phyloP scores from a whole-genome alignment of 768 basidiomycete genomes.

The Stropharia rugosoannulata region DNA sequence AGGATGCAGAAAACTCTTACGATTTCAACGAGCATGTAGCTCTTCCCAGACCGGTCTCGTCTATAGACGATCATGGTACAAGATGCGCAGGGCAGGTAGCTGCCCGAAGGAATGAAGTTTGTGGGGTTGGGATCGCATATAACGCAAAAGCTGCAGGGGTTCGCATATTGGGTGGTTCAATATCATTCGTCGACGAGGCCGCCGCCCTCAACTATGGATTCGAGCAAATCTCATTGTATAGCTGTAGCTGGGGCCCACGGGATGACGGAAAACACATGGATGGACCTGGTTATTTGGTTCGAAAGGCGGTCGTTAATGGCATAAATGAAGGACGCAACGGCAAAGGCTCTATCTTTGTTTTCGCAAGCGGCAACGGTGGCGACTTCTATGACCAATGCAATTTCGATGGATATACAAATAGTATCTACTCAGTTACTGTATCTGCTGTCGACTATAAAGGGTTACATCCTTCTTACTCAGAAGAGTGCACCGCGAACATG shows the following conservation, averaged over 20 bases:
- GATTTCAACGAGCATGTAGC: conserved; percentile 94
- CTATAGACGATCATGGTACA: conserved; percentile 94
- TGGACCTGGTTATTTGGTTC: conserved; percentile 83
- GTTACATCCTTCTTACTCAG: conserved; percentile 92
- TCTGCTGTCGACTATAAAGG: conserved; percentile 90
- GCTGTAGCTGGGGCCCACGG: conserved; percentile 96
- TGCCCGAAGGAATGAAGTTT: conserved; percentile 86
- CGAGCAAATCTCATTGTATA: conserved; percentile 87
- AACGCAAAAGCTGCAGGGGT: conserved; percentile 87
- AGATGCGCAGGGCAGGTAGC: conserved; percentile 97
- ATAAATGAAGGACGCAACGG: conserved; percentile 84
- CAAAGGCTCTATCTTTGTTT: conserved; percentile 92
- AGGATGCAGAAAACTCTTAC: conserved; percentile 86
- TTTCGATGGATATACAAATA: conserved; percentile 98
- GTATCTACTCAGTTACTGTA: conserved; percentile 93
- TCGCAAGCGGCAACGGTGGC: conserved; percentile 96
- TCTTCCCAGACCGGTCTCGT: conserved; percentile 79
- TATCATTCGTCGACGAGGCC: conserved; percentile 94
- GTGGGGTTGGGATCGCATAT: conserved; percentile 93
- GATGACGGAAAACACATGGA: conserved; percentile 95
- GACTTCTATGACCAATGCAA: conserved; percentile 94
- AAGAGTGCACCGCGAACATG: conserved; percentile 94
- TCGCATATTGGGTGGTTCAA: conserved; percentile 90
- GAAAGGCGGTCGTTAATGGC: conserved; percentile 92
- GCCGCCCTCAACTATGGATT: conserved; percentile 93